Evolutionary conservation across 768 basidiomycete genomes (phyloP).

Genomic region (Mrakia frigida): DNA sequence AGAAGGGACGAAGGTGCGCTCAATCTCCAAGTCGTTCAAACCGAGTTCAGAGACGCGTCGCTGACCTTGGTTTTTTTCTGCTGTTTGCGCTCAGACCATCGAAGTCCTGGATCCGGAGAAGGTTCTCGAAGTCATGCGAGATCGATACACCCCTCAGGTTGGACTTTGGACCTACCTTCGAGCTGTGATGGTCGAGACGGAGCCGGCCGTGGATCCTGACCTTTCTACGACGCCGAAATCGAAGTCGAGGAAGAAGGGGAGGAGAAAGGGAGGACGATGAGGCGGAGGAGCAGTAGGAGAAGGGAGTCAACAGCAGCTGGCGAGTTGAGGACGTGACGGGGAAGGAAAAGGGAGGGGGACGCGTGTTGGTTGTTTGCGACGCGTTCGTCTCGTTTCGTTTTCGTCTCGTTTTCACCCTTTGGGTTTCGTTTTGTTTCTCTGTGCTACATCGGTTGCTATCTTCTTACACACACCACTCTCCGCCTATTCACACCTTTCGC

Average conservation of each 20-base stretch:
- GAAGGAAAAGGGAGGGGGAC: background rate
- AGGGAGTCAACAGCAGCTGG: background rate
- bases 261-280: background rate
- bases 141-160: background rate
- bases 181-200: background rate
- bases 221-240: background rate
- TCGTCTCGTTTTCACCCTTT: background rate
- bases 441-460: too few species aligned
- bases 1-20: background rate
- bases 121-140: background rate
- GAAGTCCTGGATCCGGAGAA: background rate
- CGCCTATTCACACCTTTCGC: background rate
- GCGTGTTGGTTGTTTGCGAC: background rate
- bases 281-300: background rate
- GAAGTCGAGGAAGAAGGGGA: background rate
- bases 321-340: background rate
- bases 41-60: too few species aligned
- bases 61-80: too few species aligned
- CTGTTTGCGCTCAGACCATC: background rate
- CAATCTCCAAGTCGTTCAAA: too few species aligned
- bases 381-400: background rate
- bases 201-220: background rate
- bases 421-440: background rate
- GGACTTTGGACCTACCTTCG: conserved; percentile 10
- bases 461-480: too few species aligned